Percentiles rank a stretch among this genome's conserved stretches.
Conservation (phyloP, 495 filamentous ascomycete species). For the Barbatosphaeria neglecta region DNA sequence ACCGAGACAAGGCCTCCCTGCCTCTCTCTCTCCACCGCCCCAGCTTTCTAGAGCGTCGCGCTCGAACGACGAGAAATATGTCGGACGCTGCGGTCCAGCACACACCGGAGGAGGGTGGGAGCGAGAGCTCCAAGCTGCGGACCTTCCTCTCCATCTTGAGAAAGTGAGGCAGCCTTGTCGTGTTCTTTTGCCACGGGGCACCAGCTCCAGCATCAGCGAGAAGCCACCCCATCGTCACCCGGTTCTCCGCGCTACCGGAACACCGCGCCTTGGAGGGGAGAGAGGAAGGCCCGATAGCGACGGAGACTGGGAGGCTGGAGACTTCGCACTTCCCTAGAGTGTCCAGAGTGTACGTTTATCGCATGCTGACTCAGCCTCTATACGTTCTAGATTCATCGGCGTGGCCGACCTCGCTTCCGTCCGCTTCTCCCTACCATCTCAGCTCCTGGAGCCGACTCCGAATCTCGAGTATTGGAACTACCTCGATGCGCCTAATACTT, state of each 20-base stretch:
- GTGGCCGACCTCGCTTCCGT: constrained; percentile 91
- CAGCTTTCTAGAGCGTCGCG: neutral
- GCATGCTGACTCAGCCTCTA: too few species aligned
- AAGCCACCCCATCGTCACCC: neutral
- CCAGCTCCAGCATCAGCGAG: too few species aligned
- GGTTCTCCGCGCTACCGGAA: too few species aligned
- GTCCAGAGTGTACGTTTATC: neutral
- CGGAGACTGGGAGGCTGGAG: neutral
- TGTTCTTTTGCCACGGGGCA: too few species aligned
- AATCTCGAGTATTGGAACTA: constrained; percentile 99
- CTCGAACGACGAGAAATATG: neutral
- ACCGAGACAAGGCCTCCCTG: too few species aligned
- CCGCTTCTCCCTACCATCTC: constrained; percentile 88
- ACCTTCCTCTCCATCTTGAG: constrained; percentile 73
- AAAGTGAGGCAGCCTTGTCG: constrained; percentile 45
- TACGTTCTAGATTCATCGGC: constrained; percentile 63
- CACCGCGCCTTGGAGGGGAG: too few species aligned
- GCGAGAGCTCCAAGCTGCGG: constrained; percentile 73
- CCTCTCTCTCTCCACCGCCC: too few species aligned
- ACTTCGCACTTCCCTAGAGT: neutral
- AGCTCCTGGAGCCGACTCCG: constrained; percentile 87
- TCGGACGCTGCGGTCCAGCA: constrained; percentile 1
- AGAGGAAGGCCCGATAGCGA: too few species aligned
- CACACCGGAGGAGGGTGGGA: constrained; percentile 52
- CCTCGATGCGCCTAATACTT: constrained; percentile 87